These are phyloP conservation scores for Allantophomopsis lycopodina DNA, from an alignment of 2,329 filamentous ascomycete species.

Conservation along the genomic window DNA sequence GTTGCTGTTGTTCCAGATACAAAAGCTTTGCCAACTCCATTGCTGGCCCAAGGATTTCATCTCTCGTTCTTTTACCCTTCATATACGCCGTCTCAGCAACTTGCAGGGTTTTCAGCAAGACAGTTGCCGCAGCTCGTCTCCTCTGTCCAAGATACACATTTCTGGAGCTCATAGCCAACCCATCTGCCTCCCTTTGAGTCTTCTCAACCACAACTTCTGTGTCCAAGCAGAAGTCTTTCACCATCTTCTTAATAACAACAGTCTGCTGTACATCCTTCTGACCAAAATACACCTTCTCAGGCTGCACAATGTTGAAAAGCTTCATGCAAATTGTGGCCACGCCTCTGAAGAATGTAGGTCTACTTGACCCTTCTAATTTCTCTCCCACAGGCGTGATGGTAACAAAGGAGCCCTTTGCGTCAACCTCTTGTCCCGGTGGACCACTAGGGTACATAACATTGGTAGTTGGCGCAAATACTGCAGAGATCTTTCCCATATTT, in stretches of 20 bases:
- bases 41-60: constrained; percentile 60
- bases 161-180: constrained; percentile 79
- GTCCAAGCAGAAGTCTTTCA: constrained; percentile 74
- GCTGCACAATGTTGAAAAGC: constrained; percentile 69
- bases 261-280: constrained; percentile 98
- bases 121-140: constrained; percentile 56
- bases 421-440: constrained; percentile 56
- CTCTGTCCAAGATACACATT: constrained; percentile 84
- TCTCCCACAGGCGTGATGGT: constrained; percentile 75
- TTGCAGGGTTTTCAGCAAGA: constrained; percentile 55
- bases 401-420: constrained; percentile 78
- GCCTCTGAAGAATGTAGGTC: constrained; percentile 91
- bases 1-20: constrained; percentile 44
- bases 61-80: constrained; percentile 35
- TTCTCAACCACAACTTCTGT: constrained; percentile 59
- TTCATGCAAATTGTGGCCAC: constrained; percentile 97
- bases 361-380: constrained; percentile 69
- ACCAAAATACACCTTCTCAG: constrained; percentile 79
- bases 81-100: constrained; percentile 57
- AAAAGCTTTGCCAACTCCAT: constrained; percentile 40
- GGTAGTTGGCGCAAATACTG: constrained; percentile 77
- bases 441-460: constrained; percentile 79
- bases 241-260: constrained; percentile 74
- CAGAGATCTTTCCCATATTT: constrained; percentile 55
- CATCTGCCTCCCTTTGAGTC: constrained; percentile 67